These are phyloP conservation scores for Phytopythium vexans DNA, from an alignment of 352 stramenopile species.

Conservation along the genomic window DNA sequence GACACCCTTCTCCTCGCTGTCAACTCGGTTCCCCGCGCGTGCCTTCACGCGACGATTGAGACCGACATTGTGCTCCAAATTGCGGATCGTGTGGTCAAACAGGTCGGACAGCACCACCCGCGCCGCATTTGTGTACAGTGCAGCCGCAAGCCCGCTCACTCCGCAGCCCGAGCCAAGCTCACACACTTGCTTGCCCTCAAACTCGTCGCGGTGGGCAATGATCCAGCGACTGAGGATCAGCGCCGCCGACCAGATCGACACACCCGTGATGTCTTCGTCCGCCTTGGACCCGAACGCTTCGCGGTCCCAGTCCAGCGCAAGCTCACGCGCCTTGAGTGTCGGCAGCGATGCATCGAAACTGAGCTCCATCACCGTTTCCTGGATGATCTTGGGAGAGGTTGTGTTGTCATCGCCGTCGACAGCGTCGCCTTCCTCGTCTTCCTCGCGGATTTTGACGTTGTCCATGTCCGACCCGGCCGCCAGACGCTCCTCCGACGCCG, in stretches of 20 bases:
- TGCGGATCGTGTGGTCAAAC: slow-evolving; percentile 79
- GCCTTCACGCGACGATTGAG: slow-evolving; percentile 48
- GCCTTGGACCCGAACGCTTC: slow-evolving; percentile 76
- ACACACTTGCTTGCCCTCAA: slow-evolving; percentile 73
- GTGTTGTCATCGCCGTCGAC: slow-evolving; percentile 17
- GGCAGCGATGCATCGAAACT: slow-evolving; percentile 54
- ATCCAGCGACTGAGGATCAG: slow-evolving; percentile 84
- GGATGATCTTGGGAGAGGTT: slow-evolving; percentile 58
- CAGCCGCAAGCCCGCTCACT: slow-evolving; percentile 74
- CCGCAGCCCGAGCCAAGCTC: slow-evolving; percentile 82
- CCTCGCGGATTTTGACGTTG: slow-evolving; percentile 61
- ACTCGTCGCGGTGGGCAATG: slow-evolving; percentile 58
- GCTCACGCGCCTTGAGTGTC: slow-evolving; percentile 69
- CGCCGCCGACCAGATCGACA: slow-evolving; percentile 88
- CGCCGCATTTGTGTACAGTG: slow-evolving; percentile 73
- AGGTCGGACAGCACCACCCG: slow-evolving; percentile 83
- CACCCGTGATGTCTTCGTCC: slow-evolving; percentile 84
- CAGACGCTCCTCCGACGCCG: slow-evolving; percentile 72
- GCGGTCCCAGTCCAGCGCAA: slow-evolving; percentile 82
- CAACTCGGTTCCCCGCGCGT: background rate
- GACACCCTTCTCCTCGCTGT: slow-evolving; percentile 8
- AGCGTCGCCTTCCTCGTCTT: slow-evolving; percentile 62
- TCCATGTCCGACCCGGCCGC: slow-evolving; percentile 71
- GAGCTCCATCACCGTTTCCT: slow-evolving; percentile 83
- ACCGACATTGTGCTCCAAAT: slow-evolving; percentile 75